Evolutionary conservation across 495 filamentous ascomycete genomes (phyloP).

Genomic region (Hypoxylon intermedium): DNA sequence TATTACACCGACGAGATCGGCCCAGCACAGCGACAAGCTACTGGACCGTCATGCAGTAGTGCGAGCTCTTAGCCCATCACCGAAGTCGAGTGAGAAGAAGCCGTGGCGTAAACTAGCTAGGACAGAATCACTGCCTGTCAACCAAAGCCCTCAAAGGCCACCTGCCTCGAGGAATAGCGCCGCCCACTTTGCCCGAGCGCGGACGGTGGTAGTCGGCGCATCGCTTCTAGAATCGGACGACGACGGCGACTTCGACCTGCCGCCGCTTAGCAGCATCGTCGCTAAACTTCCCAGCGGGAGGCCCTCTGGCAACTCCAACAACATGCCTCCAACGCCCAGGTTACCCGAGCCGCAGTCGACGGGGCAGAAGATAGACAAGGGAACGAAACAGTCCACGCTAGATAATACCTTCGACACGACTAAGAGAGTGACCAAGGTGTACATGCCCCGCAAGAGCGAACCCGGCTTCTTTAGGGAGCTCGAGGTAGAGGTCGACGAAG

Average conservation of each 20-base stretch:
- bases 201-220: slow-evolving; percentile 51
- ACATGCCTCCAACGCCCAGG: not conserved
- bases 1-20: slow-evolving; percentile 10
- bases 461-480: slow-evolving; percentile 45
- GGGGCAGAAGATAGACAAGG: not conserved
- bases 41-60: not conserved
- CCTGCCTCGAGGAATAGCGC: not conserved
- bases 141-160: slow-evolving; percentile 15
- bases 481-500: slow-evolving; percentile 43
- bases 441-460: slow-evolving; percentile 40
- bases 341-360: too few relatives aligned
- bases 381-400: slow-evolving; percentile 23
- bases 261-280: slow-evolving; percentile 31
- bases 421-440: slow-evolving; percentile 35
- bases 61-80: slow-evolving; percentile 23
- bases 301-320: not conserved
- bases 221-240: slow-evolving; percentile 48
- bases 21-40: not conserved
- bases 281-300: slow-evolving; percentile 6
- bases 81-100: slow-evolving; percentile 30
- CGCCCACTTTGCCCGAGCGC: slow-evolving; percentile 52
- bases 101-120: slow-evolving; percentile 32
- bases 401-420: slow-evolving; percentile 16
- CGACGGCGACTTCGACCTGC: slow-evolving; percentile 31
- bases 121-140: slow-evolving; percentile 33